These are phyloP conservation scores for Ophiostoma himal-ulmi DNA, from an alignment of 2,329 filamentous ascomycete genomes.

Conservation along the genomic window DNA sequence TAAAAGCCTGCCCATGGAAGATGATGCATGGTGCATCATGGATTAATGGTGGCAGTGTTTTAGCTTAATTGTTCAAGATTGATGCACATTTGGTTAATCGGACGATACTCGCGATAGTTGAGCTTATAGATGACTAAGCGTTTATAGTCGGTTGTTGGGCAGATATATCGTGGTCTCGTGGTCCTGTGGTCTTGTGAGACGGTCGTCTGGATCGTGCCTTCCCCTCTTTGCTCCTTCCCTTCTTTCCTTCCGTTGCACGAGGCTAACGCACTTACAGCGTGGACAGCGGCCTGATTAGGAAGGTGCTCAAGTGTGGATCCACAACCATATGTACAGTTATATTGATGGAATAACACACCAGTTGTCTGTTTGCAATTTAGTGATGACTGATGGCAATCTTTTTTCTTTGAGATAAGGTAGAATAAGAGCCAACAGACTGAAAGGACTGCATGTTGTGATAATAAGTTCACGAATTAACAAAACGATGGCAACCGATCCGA, in stretches of 20 bases:
- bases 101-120: too few relatives aligned
- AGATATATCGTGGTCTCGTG: not conserved
- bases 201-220: not conserved
- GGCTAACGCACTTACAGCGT: not conserved
- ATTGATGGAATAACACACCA: too few relatives aligned
- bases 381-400: not conserved
- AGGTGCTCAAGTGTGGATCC: not conserved
- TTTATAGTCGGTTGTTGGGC: not conserved
- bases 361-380: too few relatives aligned
- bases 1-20: not conserved
- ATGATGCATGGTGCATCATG: not conserved
- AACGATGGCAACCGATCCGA: not conserved
- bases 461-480: not conserved
- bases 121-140: not conserved
- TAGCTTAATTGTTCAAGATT: not conserved
- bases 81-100: not conserved
- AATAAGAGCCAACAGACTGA: not conserved
- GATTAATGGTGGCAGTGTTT: not conserved
- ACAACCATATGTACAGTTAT: not conserved
- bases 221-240: not conserved
- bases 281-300: not conserved
- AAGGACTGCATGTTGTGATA: not conserved
- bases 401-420: not conserved
- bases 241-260: not conserved
- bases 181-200: not conserved